phyloP scores from a whole-genome alignment of 2,329 filamentous ascomycete species.

The Chrysoporthe deuterocubensis region DNA sequence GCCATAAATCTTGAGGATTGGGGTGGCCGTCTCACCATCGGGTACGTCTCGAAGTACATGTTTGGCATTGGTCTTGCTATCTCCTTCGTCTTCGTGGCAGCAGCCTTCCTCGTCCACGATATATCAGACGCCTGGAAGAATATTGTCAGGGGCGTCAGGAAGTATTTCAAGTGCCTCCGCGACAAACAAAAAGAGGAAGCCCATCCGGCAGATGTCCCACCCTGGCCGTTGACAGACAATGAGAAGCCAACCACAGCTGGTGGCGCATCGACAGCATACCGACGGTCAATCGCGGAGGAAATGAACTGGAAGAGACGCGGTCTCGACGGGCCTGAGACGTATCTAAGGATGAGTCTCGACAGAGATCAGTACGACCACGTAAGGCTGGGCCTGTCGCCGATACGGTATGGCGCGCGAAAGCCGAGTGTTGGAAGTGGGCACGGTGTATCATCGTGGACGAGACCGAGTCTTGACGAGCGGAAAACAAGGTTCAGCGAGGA shows the following conservation, averaged over 20 bases:
- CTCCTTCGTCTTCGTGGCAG: conserved; percentile 42
- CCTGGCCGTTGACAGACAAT: conserved; percentile 8
- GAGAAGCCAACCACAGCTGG: conserved; percentile 24
- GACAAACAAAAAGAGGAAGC: neutral
- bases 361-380: conserved; percentile 20
- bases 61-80: conserved; percentile 47
- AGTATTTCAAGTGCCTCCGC: neutral
- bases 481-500: conserved; percentile 27
- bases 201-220: neutral
- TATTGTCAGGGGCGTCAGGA: conserved; percentile 9
- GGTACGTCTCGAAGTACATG: conserved; percentile 37
- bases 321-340: conserved; percentile 16
- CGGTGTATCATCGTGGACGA: conserved; percentile 19
- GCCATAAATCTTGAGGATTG: conserved; percentile 52
- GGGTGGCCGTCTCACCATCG: conserved; percentile 38
- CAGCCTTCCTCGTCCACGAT: conserved; percentile 44
- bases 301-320: conserved; percentile 22
- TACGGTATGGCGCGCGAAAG: conserved; percentile 25
- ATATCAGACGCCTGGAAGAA: conserved; percentile 34
- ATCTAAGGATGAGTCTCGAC: conserved; percentile 22
- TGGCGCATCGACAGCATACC: conserved; percentile 22
- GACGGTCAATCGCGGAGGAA: conserved; percentile 12
- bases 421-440: conserved; percentile 27
- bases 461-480: conserved; percentile 28
- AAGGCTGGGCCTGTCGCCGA: conserved; percentile 23